phyloP scores from a whole-genome alignment of 805 yeast species.

The Saturnispora hagleri region DNA sequence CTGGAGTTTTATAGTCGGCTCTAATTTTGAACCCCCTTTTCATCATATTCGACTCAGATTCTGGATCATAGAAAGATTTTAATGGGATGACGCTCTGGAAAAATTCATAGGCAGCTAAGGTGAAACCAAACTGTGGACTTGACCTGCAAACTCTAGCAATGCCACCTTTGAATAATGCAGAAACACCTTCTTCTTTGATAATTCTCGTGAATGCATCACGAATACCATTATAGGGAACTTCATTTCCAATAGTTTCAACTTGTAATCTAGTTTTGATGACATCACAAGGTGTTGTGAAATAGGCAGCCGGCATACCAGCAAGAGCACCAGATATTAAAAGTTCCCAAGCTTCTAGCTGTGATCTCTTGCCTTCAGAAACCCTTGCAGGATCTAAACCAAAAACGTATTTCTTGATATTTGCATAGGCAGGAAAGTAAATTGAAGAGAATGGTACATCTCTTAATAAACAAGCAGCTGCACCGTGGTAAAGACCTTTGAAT shows the following conservation, averaged over 20 bases:
- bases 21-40: conserved; percentile 20
- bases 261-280: conserved; percentile 93
- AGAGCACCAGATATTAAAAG: conserved; percentile 80
- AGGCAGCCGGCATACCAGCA: conserved; percentile 98
- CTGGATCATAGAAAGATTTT: conserved; percentile 28
- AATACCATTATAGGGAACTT: conserved; percentile 68
- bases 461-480: conserved; percentile 81
- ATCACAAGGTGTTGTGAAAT: conserved; percentile 92
- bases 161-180: conserved; percentile 93
- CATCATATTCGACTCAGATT: background rate
- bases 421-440: conserved; percentile 94
- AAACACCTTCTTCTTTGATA: conserved; percentile 69
- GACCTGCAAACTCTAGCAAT: conserved; percentile 90
- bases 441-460: conserved; percentile 97
- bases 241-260: conserved; percentile 70
- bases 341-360: conserved; percentile 70
- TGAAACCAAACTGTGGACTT: conserved; percentile 96
- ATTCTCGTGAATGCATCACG: conserved; percentile 69
- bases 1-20: conserved; percentile 17
- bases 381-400: conserved; percentile 75
- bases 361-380: conserved; percentile 39
- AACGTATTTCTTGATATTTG: conserved; percentile 75
- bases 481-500: conserved; percentile 77
- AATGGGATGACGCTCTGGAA: conserved; percentile 74
- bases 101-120: conserved; percentile 93